Percentiles rank a stretch among this genome's conserved stretches.
Conservation (phyloP, 257 asterid genomes). For the Mitragyna speciosa region DNA sequence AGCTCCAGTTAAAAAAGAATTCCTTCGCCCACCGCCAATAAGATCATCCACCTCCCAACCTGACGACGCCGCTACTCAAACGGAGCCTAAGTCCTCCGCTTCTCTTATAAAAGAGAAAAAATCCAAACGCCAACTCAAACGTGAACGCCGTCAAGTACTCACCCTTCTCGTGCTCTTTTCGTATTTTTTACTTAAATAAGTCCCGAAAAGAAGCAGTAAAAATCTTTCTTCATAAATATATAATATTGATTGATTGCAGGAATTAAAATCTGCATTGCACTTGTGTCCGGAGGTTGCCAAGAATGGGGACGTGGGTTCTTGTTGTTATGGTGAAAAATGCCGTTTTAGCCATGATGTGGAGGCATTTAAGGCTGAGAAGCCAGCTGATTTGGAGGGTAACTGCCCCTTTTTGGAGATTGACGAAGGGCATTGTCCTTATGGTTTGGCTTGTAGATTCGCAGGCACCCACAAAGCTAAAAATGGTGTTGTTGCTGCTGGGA, state of each 20-base stretch:
- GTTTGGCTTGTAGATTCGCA: conserved; percentile 76
- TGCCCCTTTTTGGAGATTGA: conserved; percentile 64
- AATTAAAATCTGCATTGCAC: conserved; percentile 66
- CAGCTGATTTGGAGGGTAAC: conserved; percentile 73
- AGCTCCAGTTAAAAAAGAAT: conserved; percentile 78
- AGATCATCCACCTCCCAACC: conserved; percentile 18
- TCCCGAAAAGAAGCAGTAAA: neutral
- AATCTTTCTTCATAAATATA: neutral
- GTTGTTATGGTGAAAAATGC: conserved; percentile 64
- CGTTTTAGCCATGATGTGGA: conserved; percentile 93
- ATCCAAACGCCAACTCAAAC: conserved; percentile 91
- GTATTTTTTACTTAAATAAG: too few species aligned
- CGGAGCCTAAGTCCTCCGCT: conserved; percentile 33
- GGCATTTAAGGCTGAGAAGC: conserved; percentile 81
- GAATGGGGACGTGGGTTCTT: conserved; percentile 60
- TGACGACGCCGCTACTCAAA: conserved; percentile 21
- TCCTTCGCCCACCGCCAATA: conserved; percentile 66
- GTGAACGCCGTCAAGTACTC: conserved; percentile 79
- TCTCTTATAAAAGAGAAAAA: conserved; percentile 69
- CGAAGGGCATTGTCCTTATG: conserved; percentile 76
- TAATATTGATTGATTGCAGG: conserved; percentile 34
- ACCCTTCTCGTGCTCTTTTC: neutral
- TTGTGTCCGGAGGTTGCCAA: conserved; percentile 83
- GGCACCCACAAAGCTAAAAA: conserved; percentile 59
- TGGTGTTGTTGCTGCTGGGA: conserved; percentile 19